Conservation (phyloP, 495 filamentous ascomycete species). For the Alectoria sarmentosa region DNA sequence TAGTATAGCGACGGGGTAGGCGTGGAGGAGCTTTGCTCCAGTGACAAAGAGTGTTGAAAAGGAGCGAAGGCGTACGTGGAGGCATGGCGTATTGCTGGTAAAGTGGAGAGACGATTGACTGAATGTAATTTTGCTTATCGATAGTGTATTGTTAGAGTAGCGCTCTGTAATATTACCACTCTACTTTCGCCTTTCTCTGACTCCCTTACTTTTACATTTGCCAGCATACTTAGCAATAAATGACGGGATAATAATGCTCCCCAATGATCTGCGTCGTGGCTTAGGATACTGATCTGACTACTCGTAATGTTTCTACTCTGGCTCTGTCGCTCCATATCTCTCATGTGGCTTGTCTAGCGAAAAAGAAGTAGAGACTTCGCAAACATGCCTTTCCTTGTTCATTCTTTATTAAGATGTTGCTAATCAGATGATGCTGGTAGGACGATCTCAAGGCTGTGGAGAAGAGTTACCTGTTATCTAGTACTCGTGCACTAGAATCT, state of each 20-base stretch:
- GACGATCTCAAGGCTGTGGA: neutral
- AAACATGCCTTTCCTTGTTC: neutral
- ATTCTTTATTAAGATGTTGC: neutral
- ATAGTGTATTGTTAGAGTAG: neutral
- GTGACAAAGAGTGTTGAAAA: neutral
- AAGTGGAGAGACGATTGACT: neutral
- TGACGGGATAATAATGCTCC: neutral
- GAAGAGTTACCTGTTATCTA: neutral
- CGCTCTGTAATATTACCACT: slow-evolving; percentile 1
- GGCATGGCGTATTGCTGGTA: slow-evolving; percentile 5
- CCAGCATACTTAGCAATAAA: neutral
- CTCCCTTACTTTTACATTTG: no score
- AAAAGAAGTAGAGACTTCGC: neutral
- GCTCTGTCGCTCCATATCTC: neutral
- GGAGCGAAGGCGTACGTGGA: neutral
- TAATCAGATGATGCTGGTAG: neutral
- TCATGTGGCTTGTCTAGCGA: neutral
- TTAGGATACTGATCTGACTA: neutral
- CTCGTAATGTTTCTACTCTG: neutral
- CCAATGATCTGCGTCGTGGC: neutral
- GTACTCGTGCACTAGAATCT: neutral
- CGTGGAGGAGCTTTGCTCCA: neutral
- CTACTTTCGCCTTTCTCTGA: neutral
- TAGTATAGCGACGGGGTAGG: neutral
- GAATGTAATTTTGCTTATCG: neutral